A percentile compares a stretch with the other conserved stretches of the same genome.
phyloP scores from a whole-genome alignment of 2,329 filamentous ascomycete species.

The Alternaria triticina region DNA sequence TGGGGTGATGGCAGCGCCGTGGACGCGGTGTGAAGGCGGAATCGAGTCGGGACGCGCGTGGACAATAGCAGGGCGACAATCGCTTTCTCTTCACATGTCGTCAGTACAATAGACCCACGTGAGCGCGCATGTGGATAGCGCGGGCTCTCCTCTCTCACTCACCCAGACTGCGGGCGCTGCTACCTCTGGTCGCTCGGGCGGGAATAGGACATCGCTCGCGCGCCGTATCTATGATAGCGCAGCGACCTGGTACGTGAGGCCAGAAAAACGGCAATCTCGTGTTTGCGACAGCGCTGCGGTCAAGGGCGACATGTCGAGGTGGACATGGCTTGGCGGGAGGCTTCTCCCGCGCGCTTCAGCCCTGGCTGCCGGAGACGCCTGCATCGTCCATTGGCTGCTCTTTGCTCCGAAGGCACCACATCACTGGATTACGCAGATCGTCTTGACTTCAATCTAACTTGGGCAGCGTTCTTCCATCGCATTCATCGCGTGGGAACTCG shows the following conservation, averaged over 20 bases:
- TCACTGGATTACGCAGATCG: not conserved
- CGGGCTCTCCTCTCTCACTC: slow-evolving; percentile 15
- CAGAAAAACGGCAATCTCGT: not conserved
- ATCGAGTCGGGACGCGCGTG: not conserved
- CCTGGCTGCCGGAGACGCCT: not conserved
- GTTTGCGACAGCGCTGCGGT: slow-evolving; percentile 7
- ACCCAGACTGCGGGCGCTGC: slow-evolving; percentile 7
- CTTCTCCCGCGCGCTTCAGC: slow-evolving; percentile 9
- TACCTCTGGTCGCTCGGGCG: slow-evolving; percentile 27
- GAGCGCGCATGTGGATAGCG: slow-evolving; percentile 6
- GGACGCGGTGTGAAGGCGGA: slow-evolving; percentile 3
- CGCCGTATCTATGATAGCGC: not conserved
- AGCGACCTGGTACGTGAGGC: not conserved
- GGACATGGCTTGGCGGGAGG: slow-evolving; percentile 12
- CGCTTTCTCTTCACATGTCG: not conserved
- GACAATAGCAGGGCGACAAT: not conserved
- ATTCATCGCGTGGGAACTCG: not conserved
- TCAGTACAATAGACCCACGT: slow-evolving; percentile 11
- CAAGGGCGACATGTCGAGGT: slow-evolving; percentile 6
- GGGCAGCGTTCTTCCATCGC: not conserved
- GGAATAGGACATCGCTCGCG: slow-evolving; percentile 38
- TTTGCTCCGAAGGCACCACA: slow-evolving; percentile 1
- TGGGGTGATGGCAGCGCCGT: not conserved
- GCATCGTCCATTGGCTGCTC: slow-evolving; percentile 6
- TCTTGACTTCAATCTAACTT: not conserved